phyloP scores from a whole-genome alignment of 257 asterid genomes.

The Anisodus acutangulus region DNA sequence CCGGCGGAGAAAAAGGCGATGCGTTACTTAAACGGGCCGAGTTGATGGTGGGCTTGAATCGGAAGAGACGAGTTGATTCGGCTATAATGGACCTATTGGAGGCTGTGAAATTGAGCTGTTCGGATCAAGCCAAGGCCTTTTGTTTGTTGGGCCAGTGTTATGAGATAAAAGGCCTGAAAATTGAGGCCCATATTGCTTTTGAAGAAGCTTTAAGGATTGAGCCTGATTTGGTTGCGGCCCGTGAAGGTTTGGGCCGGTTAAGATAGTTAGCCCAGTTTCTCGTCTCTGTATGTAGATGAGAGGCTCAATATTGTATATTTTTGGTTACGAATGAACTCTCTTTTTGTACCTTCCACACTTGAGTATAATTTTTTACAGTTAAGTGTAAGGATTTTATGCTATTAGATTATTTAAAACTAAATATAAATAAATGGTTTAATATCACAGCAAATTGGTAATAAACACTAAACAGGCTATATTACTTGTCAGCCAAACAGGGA shows the following conservation, averaged over 20 bases:
- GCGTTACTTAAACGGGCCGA: conserved; percentile 82
- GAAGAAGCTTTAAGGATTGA: conserved; percentile 51
- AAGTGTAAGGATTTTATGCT: too few relatives aligned
- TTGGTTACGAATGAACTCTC: neutral
- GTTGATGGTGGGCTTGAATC: conserved; percentile 59
- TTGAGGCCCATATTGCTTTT: conserved; percentile 59
- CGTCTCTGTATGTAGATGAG: too few relatives aligned
- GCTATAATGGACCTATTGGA: conserved; percentile 67
- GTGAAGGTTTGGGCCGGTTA: conserved; percentile 48
- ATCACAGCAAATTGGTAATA: too few relatives aligned
- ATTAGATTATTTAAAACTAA: too few relatives aligned
- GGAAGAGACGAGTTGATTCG: conserved; percentile 68
- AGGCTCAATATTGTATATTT: neutral
- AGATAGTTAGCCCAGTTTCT: conserved; percentile 13
- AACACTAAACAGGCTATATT: too few relatives aligned
- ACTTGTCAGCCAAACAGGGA: too few relatives aligned
- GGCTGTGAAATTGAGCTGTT: conserved; percentile 54
- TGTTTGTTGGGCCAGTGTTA: conserved; percentile 78
- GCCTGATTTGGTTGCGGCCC: conserved; percentile 53
- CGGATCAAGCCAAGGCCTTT: conserved; percentile 56
- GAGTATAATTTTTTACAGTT: too few relatives aligned
- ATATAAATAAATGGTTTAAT: too few relatives aligned
- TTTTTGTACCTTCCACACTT: too few relatives aligned
- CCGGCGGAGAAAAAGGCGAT: conserved; percentile 67
- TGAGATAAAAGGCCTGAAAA: conserved; percentile 49